Evolutionary conservation across 495 filamentous ascomycete species (phyloP), one percentile per base, ranked within the genome.

Genomic region (Talaromyces liani): DNA sequence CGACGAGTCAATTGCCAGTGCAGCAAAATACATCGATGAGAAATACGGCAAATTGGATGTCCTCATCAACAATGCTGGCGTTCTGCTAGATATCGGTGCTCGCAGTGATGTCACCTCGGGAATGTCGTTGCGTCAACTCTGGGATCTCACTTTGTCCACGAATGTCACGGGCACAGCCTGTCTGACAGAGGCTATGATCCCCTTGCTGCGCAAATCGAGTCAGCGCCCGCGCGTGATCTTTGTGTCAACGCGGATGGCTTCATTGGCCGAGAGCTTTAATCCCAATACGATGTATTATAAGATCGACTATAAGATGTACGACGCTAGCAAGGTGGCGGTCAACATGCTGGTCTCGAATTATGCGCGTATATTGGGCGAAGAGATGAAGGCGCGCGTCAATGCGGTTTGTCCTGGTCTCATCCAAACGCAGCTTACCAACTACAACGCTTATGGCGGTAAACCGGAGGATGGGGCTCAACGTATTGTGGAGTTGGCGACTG

Each of bases 1-100:
- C 8, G 68, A 78, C 25, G 67, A 64, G n/a, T 74, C 69, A 18
- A 77, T 78, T 34, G 65, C 70, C 7, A 58, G 29, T 4, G 79
- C 79, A 12, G 69, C 70, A 8, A 51, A 67, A 8, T 55, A 65
- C 20, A 64, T 71, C 1, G 24, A 72, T 29, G 69, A 74, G 6
- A 73, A 72, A 1, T 65, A 69, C 20, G 76, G 76, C 20, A 65
- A 54, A 0, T 66, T 82, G 5, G 79, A 82, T 63, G 68, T 72
- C 14, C 66, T 84, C 22, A 71, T 82, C 18, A 76, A 77, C 29
- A 83, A 84, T 64, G 78, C 72, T 4, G 69, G 66, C 14, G 31
- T 24, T 53, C 29, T 25, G 10, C 10, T 49, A 10, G 60, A 62
- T 34, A 16, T 3, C 5, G 9, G 14, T 12, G 16, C 20, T 7